Percentiles rank a stretch among this genome's conserved stretches.
Conservation (phyloP, 148 eudicot species). For the Bassia scoparia region DNA sequence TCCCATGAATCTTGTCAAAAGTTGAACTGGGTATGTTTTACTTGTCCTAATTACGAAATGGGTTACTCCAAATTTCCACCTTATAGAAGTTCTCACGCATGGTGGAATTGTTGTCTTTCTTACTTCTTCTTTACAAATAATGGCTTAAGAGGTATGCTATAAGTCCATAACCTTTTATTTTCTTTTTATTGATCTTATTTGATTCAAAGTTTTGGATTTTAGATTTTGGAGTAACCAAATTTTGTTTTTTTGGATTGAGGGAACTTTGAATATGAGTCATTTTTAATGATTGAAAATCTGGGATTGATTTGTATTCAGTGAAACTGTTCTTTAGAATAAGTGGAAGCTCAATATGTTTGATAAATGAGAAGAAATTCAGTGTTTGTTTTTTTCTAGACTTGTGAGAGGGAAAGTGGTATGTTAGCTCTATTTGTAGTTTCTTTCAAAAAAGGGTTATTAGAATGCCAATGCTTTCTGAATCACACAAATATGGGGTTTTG, state of each 20-base stretch:
- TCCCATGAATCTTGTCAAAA: constrained; percentile 31
- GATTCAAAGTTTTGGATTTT: not conserved
- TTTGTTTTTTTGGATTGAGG: not conserved
- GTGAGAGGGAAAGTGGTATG: constrained; percentile 6
- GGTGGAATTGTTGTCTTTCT: constrained; percentile 26
- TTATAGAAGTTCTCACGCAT: constrained; percentile 32
- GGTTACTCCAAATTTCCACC: constrained; percentile 25
- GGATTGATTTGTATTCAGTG: constrained; percentile 7
- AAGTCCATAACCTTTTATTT: constrained; percentile 12
- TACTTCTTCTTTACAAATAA: constrained; percentile 22
- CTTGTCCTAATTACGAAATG: constrained; percentile 12
- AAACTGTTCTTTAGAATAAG: constrained; percentile 1
- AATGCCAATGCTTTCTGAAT: constrained; percentile 38
- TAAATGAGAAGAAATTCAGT: not conserved
- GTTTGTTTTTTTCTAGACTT: constrained; percentile 4
- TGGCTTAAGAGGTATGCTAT: constrained; percentile 32
- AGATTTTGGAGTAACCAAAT: not conserved
- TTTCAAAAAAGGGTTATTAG: constrained; percentile 20
- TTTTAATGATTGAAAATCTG: not conserved
- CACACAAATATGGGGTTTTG: constrained; percentile 27
- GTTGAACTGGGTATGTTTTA: constrained; percentile 19
- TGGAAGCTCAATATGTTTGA: not conserved
- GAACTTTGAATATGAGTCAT: not conserved
- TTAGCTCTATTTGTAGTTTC: constrained; percentile 12
- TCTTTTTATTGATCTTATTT: constrained; percentile 9